phyloP scores from a whole-genome alignment of 2,329 filamentous ascomycete species.

The Penicillium sp. region DNA sequence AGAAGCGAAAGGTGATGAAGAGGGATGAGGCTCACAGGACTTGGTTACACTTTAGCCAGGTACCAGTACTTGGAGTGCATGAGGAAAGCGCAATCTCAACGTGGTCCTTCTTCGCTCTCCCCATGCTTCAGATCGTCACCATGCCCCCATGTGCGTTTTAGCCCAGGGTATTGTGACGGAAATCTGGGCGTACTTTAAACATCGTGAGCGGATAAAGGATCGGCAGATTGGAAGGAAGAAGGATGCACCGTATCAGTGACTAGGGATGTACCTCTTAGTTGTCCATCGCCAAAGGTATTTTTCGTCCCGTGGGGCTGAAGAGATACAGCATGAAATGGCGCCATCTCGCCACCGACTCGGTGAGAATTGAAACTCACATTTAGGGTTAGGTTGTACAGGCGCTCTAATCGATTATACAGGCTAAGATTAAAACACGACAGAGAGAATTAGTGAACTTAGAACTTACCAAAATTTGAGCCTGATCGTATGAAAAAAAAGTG shows the following conservation, averaged over 20 bases:
- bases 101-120: constrained; percentile 66
- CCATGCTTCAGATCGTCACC: constrained; percentile 50
- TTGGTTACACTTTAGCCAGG: no score
- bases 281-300: background rate
- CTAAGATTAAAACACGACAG: no score
- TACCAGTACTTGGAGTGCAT: no score
- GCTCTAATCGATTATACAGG: no score
- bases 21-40: no score
- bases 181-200: constrained; percentile 44
- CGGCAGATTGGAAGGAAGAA: constrained; percentile 2
- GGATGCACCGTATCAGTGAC: background rate
- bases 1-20: no score
- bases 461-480: no score
- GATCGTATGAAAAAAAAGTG: no score
- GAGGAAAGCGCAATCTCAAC: constrained; percentile 79
- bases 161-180: constrained; percentile 38
- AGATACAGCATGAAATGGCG: background rate
- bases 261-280: constrained; percentile 1
- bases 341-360: constrained; percentile 1
- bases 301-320: constrained; percentile 4
- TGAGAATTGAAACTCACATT: constrained; percentile 12
- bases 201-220: constrained; percentile 26
- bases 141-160: constrained; percentile 47
- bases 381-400: background rate
- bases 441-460: no score